Evolutionary conservation across 352 stramenopile species (phyloP), one percentile per base, ranked within the genome.

Genomic region (Pythium pyrilobum): DNA sequence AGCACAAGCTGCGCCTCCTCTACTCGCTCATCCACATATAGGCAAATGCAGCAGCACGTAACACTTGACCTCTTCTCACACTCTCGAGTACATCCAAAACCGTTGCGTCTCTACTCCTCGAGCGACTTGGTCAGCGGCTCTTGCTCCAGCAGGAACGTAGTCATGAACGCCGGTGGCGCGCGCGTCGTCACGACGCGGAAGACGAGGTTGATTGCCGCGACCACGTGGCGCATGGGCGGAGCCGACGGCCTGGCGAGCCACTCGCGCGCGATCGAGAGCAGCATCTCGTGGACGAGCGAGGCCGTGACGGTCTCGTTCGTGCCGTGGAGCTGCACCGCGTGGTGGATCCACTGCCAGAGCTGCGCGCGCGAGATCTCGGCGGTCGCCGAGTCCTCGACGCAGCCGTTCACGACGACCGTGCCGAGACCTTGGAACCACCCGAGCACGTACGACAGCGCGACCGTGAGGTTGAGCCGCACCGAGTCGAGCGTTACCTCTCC

Each of bases 371-470:
- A 96, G 49, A 98, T 97, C 76, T 98, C 91, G 5, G 93, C 92
- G 0, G 91, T 98, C 39, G 93, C 93, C 18, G 91, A 95, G 74
- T 98, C 91, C 72, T 98, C 93, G 61, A 98, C 91, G 40, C 89
- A 90, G 53, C 93, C 81, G 59, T 97, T 84, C 25, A 98, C 71
- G 36, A 96, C 80, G 52, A 97, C 91, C 23, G 87, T 97, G 23
- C 93, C 93, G 27, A 90, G 49, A 15, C 87, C 93, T 25, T 81
- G 64, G 39, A 98, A 72, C 93, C 93, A 98, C 31, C 83, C 82
- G 48, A 97, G 81, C 7, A 89, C 85, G 60, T 97, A 98, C 12
- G 78, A 80, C 20, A 97, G 72, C 32, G 92, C 74, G 49, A 97
- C 93, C 9, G 72, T 78, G 27, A 98, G 64, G 31, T 96, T 96